A percentile compares a stretch with the other conserved stretches of the same genome.
These are phyloP conservation scores for Blastobotrys arbuscula DNA, from an alignment of 1,139 yeast species.

Conservation along the genomic window DNA sequence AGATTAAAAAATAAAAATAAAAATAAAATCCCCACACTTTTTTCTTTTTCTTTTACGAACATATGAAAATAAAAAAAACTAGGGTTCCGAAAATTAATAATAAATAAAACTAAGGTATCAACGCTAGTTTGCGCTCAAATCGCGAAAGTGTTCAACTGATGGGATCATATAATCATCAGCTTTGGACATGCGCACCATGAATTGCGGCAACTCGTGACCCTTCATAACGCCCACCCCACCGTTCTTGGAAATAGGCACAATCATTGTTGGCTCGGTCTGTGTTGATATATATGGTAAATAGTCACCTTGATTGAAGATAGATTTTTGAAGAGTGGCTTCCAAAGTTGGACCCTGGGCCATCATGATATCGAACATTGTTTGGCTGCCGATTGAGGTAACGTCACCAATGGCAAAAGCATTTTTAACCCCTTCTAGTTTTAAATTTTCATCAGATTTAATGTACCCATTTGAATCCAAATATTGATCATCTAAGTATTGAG, in stretches of 20 bases:
- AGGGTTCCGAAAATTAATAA: too few relatives aligned
- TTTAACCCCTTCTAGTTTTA: slow-evolving; percentile 23
- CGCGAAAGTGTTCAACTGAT: background rate
- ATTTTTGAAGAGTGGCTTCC: slow-evolving; percentile 18
- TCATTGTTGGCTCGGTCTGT: slow-evolving; percentile 9
- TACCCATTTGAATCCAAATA: slow-evolving; percentile 19
- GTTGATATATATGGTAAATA: background rate
- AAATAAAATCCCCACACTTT: too few relatives aligned
- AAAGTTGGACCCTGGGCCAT: slow-evolving; percentile 16
- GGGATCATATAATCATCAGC: slow-evolving; percentile 19
- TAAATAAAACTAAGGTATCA: too few relatives aligned
- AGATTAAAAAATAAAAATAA: too few relatives aligned
- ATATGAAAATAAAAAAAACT: too few relatives aligned
- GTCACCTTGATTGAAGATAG: slow-evolving; percentile 7
- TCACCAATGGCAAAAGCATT: slow-evolving; percentile 29
- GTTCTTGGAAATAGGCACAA: slow-evolving; percentile 20
- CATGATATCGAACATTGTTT: slow-evolving; percentile 20
- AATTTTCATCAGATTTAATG: slow-evolving; percentile 20
- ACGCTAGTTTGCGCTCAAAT: background rate
- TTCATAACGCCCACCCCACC: slow-evolving; percentile 24
- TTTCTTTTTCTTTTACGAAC: too few relatives aligned
- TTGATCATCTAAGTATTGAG: slow-evolving; percentile 21
- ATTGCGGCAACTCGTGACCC: slow-evolving; percentile 22
- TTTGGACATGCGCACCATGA: slow-evolving; percentile 19
- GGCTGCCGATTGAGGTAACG: slow-evolving; percentile 17